Evolutionary conservation across 2,329 filamentous ascomycete species (phyloP).

Genomic region (Epichloe coenophiala): DNA sequence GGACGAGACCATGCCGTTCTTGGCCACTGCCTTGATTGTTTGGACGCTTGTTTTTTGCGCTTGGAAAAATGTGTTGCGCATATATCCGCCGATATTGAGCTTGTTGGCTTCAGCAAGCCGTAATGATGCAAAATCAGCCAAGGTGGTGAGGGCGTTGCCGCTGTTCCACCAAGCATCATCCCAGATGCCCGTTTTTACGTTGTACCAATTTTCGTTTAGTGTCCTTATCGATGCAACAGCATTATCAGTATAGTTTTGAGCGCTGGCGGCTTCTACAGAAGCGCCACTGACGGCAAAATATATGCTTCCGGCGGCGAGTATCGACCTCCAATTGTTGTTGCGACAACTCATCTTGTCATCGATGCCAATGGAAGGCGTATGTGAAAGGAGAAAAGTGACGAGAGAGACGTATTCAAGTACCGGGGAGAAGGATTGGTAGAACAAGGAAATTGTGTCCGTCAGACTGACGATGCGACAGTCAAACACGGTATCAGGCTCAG

Average conservation of each 20-base stretch:
- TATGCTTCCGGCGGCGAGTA: slow-evolving; percentile 4
- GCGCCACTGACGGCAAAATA: background rate
- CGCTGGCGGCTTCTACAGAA: slow-evolving; percentile 6
- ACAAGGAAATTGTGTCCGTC: background rate
- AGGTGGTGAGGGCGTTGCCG: slow-evolving; percentile 49
- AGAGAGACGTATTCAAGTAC: background rate
- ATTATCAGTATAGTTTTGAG: slow-evolving; percentile 18
- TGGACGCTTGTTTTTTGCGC: slow-evolving; percentile 28
- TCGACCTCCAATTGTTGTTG: background rate
- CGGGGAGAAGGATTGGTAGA: background rate
- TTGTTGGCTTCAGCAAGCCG: slow-evolving; percentile 20
- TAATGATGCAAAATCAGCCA: slow-evolving; percentile 39
- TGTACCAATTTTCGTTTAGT: slow-evolving; percentile 47
- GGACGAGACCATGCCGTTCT: slow-evolving; percentile 23
- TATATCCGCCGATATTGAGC: slow-evolving; percentile 25
- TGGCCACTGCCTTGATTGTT: slow-evolving; percentile 24
- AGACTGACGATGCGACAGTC: background rate
- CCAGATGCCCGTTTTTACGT: slow-evolving; percentile 47
- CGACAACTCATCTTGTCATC: background rate
- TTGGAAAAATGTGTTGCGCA: slow-evolving; percentile 31
- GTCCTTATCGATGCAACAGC: slow-evolving; percentile 22
- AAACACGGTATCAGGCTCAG: background rate
- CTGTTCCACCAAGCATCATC: slow-evolving; percentile 59
- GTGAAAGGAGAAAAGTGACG: background rate
- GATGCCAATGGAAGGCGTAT: background rate